Evolutionary conservation across 2,329 filamentous ascomycete genomes (phyloP).

Genomic region (Aspergillus glaucus): DNA sequence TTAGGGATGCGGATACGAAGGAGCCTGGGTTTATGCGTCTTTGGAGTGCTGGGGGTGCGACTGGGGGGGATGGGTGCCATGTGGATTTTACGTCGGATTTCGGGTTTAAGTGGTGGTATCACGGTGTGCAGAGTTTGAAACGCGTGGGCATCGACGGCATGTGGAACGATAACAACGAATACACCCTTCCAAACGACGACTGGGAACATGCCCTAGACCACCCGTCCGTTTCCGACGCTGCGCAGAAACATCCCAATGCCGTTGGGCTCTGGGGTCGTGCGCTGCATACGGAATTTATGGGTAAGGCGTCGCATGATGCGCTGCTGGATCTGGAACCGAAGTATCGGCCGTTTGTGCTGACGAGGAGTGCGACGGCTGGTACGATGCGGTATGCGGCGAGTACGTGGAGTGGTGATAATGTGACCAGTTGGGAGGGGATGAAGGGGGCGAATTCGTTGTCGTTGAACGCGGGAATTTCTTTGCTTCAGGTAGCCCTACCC

Average conservation of each 20-base stretch:
- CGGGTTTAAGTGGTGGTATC: slow-evolving; percentile 66
- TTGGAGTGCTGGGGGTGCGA: slow-evolving; percentile 67
- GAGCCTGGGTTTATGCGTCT: slow-evolving; percentile 54
- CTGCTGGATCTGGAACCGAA: slow-evolving; percentile 54
- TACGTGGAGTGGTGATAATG: slow-evolving; percentile 69
- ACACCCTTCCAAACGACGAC: slow-evolving; percentile 58
- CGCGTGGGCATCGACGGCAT: slow-evolving; percentile 63
- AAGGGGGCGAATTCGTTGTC: slow-evolving; percentile 64
- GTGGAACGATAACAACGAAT: slow-evolving; percentile 78
- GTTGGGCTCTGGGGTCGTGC: slow-evolving; percentile 65
- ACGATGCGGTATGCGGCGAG: slow-evolving; percentile 65
- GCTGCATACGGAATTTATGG: slow-evolving; percentile 65
- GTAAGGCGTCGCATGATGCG: slow-evolving; percentile 64
- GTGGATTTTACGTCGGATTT: slow-evolving; percentile 65
- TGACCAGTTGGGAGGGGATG: slow-evolving; percentile 68
- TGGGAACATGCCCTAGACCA: slow-evolving; percentile 58
- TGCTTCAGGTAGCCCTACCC: slow-evolving; percentile 49
- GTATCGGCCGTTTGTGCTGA: slow-evolving; percentile 61
- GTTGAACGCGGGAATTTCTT: slow-evolving; percentile 60
- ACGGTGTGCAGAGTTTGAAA: slow-evolving; percentile 58
- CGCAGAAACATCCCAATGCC: slow-evolving; percentile 40
- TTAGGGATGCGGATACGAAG: slow-evolving; percentile 52
- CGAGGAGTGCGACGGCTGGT: slow-evolving; percentile 63
- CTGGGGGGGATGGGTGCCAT: slow-evolving; percentile 63
- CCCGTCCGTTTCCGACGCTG: slow-evolving; percentile 30